Evolutionary conservation across 768 basidiomycete species (phyloP), one percentile per base, ranked within the genome.

Genomic region (Mycena alexandri): DNA sequence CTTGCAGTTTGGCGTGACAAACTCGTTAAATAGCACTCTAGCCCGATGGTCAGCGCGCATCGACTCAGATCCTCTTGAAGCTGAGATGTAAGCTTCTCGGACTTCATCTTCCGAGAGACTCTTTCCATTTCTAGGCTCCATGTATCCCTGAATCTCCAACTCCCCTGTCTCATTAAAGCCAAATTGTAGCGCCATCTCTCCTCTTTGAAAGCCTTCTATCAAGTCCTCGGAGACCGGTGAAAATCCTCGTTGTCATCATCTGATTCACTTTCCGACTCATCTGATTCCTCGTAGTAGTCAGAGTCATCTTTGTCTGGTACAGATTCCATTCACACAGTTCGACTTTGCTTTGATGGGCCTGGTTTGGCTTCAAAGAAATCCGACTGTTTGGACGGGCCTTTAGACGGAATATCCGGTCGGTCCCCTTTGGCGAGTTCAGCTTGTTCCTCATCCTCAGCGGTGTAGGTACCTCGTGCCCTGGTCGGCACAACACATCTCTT

Each of bases 121-220:
- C 22, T 33, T 22, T 17, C 50, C 55, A 11, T 55, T 50, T 36
- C 6, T 17, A 9, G 53, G 29, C 19, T 50, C 36, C 10, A 42
- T 14, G 34, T 50, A 61, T 38, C 41, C 46, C n/a, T 60, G 22
- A 38, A 68, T 43, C 33, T 63, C 47, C 21, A 73, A 38, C 16
- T 52, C 50, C 0, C 16, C 16, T 33, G 14, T 16, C 13, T 14
- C 17, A 10, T 33, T 52, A 14, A 52, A 52, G 2, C 50, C 29
- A 10, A 52, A 52, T 8, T 52, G 10, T 16, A 52, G 14, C 17
- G 50, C 50, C 16, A 52, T 16, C 17, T 52, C 50, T 52, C 25
- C 25, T 52, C 29, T 29, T 29, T 52, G 50, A 33, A 19, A 29
- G 29, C 29, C 13, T 14, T n/a, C 29, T 2, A 52, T 33, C 50